A percentile compares a stretch with the other conserved stretches of the same genome.
phyloP scores from a whole-genome alignment of 2,329 filamentous ascomycete species.

The Trichoderma asperellum region DNA sequence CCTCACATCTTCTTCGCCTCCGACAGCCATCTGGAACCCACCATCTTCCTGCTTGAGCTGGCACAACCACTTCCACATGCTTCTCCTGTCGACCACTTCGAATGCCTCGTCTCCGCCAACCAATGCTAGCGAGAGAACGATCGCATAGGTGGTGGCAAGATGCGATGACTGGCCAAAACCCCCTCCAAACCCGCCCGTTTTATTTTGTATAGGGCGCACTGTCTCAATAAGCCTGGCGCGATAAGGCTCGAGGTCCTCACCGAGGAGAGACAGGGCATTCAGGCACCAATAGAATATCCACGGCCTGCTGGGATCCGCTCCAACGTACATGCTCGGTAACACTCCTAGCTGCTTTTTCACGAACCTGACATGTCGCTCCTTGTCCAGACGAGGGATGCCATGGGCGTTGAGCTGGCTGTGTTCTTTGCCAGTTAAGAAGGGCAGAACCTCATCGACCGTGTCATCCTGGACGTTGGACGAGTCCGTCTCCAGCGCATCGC shows the following conservation, averaged over 20 bases:
- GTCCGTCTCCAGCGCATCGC: conserved; percentile 67
- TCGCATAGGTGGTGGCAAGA: conserved; percentile 85
- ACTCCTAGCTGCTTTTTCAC: conserved; percentile 60
- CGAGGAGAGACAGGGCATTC: conserved; percentile 73
- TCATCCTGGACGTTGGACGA: conserved; percentile 70
- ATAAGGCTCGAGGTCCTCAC: conserved; percentile 71
- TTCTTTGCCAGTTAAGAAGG: conserved; percentile 63
- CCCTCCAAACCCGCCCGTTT: conserved; percentile 84
- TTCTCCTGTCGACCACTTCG: conserved; percentile 75
- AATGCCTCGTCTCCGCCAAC: conserved; percentile 77
- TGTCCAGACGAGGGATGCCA: conserved; percentile 76
- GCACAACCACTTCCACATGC: conserved; percentile 91
- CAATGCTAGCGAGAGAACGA: conserved; percentile 75
- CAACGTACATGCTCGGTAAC: conserved; percentile 71
- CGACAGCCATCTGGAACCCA: conserved; percentile 84
- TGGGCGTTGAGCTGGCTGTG: conserved; percentile 65
- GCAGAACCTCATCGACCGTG: conserved; percentile 70
- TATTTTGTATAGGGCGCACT: conserved; percentile 79
- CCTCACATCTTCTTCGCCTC: conserved; percentile 92
- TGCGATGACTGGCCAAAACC: conserved; percentile 91
- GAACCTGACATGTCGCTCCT: conserved; percentile 64
- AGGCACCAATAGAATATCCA: conserved; percentile 97
- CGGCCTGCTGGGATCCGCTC: conserved; percentile 82
- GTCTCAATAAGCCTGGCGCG: conserved; percentile 73
- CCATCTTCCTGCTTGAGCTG: conserved; percentile 83